Base-by-base conservation (phyloP, 495 filamentous ascomycete genomes). In the Penicillium lividum region DNA sequence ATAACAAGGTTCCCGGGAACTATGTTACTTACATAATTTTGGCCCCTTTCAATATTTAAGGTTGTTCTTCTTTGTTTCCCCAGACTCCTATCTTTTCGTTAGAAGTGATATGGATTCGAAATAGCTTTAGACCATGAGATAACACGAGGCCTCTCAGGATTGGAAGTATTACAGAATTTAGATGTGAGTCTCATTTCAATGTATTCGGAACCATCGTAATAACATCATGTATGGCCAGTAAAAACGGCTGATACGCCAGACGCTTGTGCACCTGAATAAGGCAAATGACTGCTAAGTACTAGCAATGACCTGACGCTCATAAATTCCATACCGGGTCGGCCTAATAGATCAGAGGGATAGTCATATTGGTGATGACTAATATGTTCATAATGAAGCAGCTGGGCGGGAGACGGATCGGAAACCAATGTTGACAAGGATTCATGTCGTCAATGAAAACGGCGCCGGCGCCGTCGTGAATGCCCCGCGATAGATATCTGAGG, bases 381-480 rank as follows among this genome's bases (percentile, higher is more conserved):
- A 15, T 40, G 15, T 40, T 4, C 15, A 40, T n/a, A 15, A 15
- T 40, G 15, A 40, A 13, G 38, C 38, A 40, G 13, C 0, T 6
- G 38, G 38, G 38, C 15, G 13, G 3, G 2, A 40, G 38, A 40
- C 38, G 13, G 38, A 13, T 40, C 38, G n/a, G 34, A 6, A 40
- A 16, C 38, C 38, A 40, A 16, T 40, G 38, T 40, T 15, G 38
- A 40, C 38, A 40, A 40, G n/a, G 15, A 53, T 63, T 30, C 61
- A 62, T 53, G 53, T 45, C 44, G 53, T 54, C 47, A 44, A 36
- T 51, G 48, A 30, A 53, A 54, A 63, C 51, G 60, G 63, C 63
- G 64, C 64, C 64, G 58, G 61, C 58, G 57, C 60, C 64, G 57
- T 60, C 29, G 13, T 34, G 25, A 16, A 16, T 40, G 38, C 38